Evolutionary conservation across 768 basidiomycete species (phyloP), one percentile per base, ranked within the genome.

Genomic region (Suillus plorans): DNA sequence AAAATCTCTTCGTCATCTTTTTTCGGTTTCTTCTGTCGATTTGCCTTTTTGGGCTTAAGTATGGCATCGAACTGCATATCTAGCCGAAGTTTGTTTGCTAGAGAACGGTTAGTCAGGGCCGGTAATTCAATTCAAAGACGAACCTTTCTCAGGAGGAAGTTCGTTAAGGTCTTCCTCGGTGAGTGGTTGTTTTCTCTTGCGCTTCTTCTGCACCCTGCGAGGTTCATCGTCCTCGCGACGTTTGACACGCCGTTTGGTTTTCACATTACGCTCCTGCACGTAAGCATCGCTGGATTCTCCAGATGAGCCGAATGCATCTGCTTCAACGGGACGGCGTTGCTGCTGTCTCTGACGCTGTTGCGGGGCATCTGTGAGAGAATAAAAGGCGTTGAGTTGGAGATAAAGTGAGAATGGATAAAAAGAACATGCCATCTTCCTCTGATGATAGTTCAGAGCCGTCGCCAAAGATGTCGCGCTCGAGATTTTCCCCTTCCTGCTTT

Each of bases 11-110:
- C 92, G 61, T 89, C 84, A 49, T 87, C 92, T 73, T 90, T 89
- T 79, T 93, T 94, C 69, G 87, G 84, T 69, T 86, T 84, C 70
- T 84, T 86, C 45, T 81, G 84, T 18, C 89, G 81, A 36, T 84
- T 81, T 3, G 81, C 76, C 74, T 90, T 92, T 73, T 92, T 94
- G 4, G 89, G 81, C 77, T 93, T 94, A 22, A 96, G 82, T 62
- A 95, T 95, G 20, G 89, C 90, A 65, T 97, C 94, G 64, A 99
- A 86, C 70, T 88, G 84, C 83, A 89, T 90, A 71, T 95, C 91
- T 41, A 97, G 80, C 1, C 87, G 87, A 50, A 88, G 76, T 78
- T 92, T 92, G 67, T 82, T 88, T 12, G 88, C 95, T 97, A 74
- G 18, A 36, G 45, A 60, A 31, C 64, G 61, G 61, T 58, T 57